phyloP scores from a whole-genome alignment of 371 early-diverging fungal species.

The Mortierella sp. region DNA sequence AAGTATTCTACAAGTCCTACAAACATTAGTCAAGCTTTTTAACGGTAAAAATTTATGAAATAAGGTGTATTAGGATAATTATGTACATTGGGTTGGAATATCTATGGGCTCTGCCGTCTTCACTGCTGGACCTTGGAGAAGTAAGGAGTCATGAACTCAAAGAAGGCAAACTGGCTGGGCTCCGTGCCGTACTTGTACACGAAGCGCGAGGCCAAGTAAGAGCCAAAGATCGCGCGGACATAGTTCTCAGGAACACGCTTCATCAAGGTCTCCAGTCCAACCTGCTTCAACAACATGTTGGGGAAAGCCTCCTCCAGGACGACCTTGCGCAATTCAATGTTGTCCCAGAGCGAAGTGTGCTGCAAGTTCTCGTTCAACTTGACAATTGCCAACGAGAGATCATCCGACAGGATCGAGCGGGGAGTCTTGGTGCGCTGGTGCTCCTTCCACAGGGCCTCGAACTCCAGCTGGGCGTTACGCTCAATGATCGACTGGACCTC shows the following conservation, averaged over 20 bases:
- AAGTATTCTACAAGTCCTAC: too few species aligned
- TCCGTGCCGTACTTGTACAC: conserved; percentile 96
- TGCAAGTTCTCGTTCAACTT: conserved; percentile 93
- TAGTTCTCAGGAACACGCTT: conserved; percentile 93
- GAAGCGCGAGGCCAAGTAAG: conserved; percentile 94
- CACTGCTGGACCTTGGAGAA: conserved; percentile 68
- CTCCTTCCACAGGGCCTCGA: conserved; percentile 96
- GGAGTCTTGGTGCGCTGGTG: conserved; percentile 79
- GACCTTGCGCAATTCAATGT: conserved; percentile 81
- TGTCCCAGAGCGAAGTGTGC: conserved; percentile 93
- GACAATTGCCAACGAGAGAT: conserved; percentile 93
- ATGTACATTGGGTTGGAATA: neutral
- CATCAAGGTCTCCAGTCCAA: conserved; percentile 90
- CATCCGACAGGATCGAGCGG: conserved; percentile 91
- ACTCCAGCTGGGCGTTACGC: conserved; percentile 93
- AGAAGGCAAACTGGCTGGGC: conserved; percentile 98
- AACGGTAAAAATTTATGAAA: neutral
- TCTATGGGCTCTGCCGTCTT: neutral
- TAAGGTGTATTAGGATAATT: neutral
- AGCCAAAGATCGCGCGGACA: conserved; percentile 96
- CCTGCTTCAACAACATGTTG: conserved; percentile 85
- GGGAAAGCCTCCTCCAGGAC: conserved; percentile 95
- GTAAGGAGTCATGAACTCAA: conserved; percentile 90
- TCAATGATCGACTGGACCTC: conserved; percentile 94
- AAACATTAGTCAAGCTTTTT: too few species aligned